These are phyloP conservation scores for Penicillium vulpinum DNA, from an alignment of 2,329 filamentous ascomycete species.

Conservation along the genomic window DNA sequence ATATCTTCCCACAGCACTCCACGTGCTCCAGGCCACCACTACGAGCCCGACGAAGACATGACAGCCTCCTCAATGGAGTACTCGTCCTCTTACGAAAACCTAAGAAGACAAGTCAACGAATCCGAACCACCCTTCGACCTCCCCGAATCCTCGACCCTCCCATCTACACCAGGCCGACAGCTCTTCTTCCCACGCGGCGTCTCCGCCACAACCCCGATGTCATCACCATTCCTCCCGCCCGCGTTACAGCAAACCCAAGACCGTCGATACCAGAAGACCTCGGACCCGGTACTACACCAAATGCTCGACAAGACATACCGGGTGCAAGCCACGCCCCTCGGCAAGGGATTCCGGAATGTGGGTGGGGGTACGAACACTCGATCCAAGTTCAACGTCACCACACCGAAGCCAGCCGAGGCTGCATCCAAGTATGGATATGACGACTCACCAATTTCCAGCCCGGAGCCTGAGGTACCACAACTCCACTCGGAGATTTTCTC, in stretches of 20 bases:
- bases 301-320: conserved; percentile 96
- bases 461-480: conserved; percentile 77
- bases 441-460: conserved; percentile 66
- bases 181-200: conserved; percentile 37
- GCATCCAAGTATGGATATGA: conserved; percentile 32
- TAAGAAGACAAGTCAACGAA: conserved; percentile 66
- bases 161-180: conserved; percentile 39
- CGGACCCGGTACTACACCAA: conserved; percentile 80
- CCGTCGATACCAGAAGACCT: conserved; percentile 39
- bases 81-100: conserved; percentile 72
- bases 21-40: conserved; percentile 36
- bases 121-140: conserved; percentile 39
- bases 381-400: conserved; percentile 37
- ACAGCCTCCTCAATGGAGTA: conserved; percentile 54
- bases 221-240: conserved; percentile 58
- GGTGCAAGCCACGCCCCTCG: conserved; percentile 85
- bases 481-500: conserved; percentile 83
- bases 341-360: conserved; percentile 42
- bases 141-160: conserved; percentile 37
- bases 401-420: conserved; percentile 31
- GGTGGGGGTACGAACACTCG: conserved; percentile 24
- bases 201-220: conserved; percentile 64
- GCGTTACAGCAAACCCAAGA: conserved; percentile 44
- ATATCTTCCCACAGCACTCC: conserved; percentile 52
- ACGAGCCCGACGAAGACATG: conserved; percentile 36